A percentile compares a stretch with the other conserved stretches of the same genome.
Conservation (phyloP, 2,329 filamentous ascomycete genomes). For the Pezicula carpinea region DNA sequence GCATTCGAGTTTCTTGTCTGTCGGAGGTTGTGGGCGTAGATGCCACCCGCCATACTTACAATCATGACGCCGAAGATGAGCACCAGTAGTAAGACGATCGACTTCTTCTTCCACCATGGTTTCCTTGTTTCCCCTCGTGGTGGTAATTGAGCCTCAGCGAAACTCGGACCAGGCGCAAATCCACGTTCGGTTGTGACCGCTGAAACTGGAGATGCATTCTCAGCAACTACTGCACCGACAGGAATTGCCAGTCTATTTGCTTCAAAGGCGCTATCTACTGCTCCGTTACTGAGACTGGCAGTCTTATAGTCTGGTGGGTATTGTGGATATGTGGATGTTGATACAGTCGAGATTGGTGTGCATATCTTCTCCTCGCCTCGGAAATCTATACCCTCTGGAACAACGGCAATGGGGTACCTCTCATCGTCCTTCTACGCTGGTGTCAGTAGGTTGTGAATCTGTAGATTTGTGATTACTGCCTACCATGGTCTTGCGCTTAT, state of each 20-base stretch:
- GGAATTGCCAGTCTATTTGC: too few relatives aligned
- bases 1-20: background rate
- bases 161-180: too few relatives aligned
- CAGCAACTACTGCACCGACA: too few relatives aligned
- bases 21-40: background rate
- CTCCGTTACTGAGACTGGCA: background rate
- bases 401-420: background rate
- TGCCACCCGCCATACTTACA: background rate
- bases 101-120: constrained; percentile 1
- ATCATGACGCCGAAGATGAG: background rate
- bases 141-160: background rate
- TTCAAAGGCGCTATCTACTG: background rate
- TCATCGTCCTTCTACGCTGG: background rate
- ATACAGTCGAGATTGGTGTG: background rate
- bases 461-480: background rate
- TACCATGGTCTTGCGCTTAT: background rate
- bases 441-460: background rate
- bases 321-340: background rate
- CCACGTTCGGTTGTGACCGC: too few relatives aligned
- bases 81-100: background rate
- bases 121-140: background rate
- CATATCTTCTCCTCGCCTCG: background rate
- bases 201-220: too few relatives aligned
- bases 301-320: constrained; percentile 1
- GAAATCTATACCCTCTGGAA: background rate